Base-by-base conservation (phyloP, 768 basidiomycete genomes). In the Favolaschia claudopus region DNA sequence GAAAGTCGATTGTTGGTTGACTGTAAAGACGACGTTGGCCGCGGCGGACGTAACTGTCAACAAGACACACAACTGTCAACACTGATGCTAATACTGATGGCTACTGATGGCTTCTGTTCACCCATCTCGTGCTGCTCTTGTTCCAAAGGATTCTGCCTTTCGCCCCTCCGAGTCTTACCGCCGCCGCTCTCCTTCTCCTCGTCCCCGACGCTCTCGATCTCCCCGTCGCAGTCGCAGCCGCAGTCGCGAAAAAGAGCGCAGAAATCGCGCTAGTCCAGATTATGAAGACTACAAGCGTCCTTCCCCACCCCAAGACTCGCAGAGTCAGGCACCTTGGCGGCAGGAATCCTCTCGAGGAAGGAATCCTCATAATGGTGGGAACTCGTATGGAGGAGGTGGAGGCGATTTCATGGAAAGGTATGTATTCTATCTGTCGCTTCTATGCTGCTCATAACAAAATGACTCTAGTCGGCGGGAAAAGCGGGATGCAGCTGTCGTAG, bases 51-150 rank as follows among this genome's bases (percentile, higher is more conserved):
- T n/a, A n/a, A n/a, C n/a, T n/a, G n/a, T n/a, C n/a, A n/a, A n/a
- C n/a, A n/a, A n/a, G n/a, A n/a, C n/a, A n/a, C n/a, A n/a, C n/a
- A n/a, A n/a, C n/a, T n/a, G n/a, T n/a, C n/a, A n/a, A n/a, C n/a
- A n/a, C n/a, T n/a, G n/a, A n/a, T n/a, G n/a, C n/a, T n/a, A n/a
- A n/a, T n/a, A n/a, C n/a, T n/a, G n/a, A n/a, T n/a, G n/a, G n/a
- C n/a, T n/a, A n/a, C n/a, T n/a, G n/a, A 91, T 92, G 90, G 89
- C 89, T 25, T 86, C 85, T 19, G 80, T 92, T 6, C 90, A 92
- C 66, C 90, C 91, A 24, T 91, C 89, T 10, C 82, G 90, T 47
- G 77, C 89, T 76, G 85, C 77, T 25, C 76, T 91, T 5, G 86
- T 92, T 19, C 86, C 89, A 34, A 83, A 76, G 54, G 75, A 79